Base-by-base conservation (phyloP, 768 basidiomycete species). In the Stropharia rugosoannulata region DNA sequence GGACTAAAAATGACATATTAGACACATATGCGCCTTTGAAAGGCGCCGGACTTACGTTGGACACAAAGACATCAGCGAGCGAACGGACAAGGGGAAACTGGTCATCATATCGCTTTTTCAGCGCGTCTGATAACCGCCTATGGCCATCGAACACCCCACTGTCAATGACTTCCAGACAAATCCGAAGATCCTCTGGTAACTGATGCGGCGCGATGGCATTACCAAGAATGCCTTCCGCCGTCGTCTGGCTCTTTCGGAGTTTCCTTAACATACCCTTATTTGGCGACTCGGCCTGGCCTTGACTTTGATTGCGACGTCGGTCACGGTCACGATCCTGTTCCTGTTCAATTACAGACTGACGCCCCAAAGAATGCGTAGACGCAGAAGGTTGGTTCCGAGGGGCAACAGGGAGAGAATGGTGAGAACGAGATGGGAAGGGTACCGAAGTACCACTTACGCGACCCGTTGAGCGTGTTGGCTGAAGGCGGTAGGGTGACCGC, bases 31-130 rank as follows among this genome's bases (percentile, higher is more conserved):
- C 49, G 55, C 51, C 11, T 19, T 19, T 32, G 44, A 52, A 58
- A 41, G 6, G 10, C 10, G 41, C 19, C 40, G 16, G 47, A 79
- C 90, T 72, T 68, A 96, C 95, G 73, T 93, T 93, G 9, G 87
- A 83, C 19, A 95, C 90, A 71, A 98, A 98, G n/a, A 98, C 93
- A 64, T 98, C 95, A 52, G 95, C 95, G 38, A 98, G 80, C 27
- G 88, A 90, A 50, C 95, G 80, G 36, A 98, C 95, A 36, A 98
- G 80, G 12, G 95, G 95, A 66, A 90, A 98, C 62, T 98, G 95
- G 62, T 97, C 93, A 53, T 96, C 94, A 60, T 98, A 98, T 40
- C 95, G 81, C 72, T 91, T 95, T 66, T 83, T 84, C 62, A 99
- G 72, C 18, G 90, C 90, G 49, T 90, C 89, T 51, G 86, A 89